Evolutionary conservation across 768 basidiomycete genomes (phyloP).

Genomic region (Russula emetica): DNA sequence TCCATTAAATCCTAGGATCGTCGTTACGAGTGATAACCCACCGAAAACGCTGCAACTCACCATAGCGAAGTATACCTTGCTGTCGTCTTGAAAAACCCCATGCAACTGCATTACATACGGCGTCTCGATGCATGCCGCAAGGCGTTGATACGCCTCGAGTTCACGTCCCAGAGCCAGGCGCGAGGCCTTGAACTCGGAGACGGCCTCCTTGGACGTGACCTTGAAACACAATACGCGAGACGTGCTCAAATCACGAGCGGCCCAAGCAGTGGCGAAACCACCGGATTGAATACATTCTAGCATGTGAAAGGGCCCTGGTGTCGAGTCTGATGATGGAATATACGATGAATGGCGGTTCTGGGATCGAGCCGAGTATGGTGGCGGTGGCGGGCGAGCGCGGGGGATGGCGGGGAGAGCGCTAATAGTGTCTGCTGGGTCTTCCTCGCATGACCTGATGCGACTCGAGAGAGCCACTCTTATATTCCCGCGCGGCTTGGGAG

Average conservation of each 20-base stretch:
- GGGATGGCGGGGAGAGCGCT: conserved; percentile 15
- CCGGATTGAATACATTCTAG: conserved; percentile 24
- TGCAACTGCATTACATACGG: conserved; percentile 28
- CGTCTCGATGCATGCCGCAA: conserved; percentile 25
- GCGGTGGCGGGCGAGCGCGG: conserved; percentile 12
- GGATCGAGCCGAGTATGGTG: conserved; percentile 23
- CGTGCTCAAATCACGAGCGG: conserved; percentile 25
- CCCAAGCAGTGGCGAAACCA: conserved; percentile 24
- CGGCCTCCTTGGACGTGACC: conserved; percentile 22
- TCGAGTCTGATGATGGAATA: conserved; percentile 14
- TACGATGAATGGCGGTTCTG: conserved; percentile 25
- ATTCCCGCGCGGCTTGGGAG: conserved; percentile 12
- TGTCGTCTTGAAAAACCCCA: conserved; percentile 25
- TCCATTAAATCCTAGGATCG: conserved; percentile 26
- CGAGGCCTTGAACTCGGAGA: conserved; percentile 20
- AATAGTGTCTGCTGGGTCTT: conserved; percentile 13
- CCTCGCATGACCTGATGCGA: conserved; percentile 19
- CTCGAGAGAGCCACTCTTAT: background rate
- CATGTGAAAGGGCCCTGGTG: conserved; percentile 27
- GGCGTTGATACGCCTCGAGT: conserved; percentile 27
- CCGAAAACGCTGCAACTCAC: conserved; percentile 15
- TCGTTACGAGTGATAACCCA: background rate
- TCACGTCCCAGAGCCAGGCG: conserved; percentile 25
- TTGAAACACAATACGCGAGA: conserved; percentile 25
- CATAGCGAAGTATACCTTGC: conserved; percentile 25